These are phyloP conservation scores for Pestalotiopsis sp. DNA, from an alignment of 2,329 filamentous ascomycete species.

Conservation along the genomic window DNA sequence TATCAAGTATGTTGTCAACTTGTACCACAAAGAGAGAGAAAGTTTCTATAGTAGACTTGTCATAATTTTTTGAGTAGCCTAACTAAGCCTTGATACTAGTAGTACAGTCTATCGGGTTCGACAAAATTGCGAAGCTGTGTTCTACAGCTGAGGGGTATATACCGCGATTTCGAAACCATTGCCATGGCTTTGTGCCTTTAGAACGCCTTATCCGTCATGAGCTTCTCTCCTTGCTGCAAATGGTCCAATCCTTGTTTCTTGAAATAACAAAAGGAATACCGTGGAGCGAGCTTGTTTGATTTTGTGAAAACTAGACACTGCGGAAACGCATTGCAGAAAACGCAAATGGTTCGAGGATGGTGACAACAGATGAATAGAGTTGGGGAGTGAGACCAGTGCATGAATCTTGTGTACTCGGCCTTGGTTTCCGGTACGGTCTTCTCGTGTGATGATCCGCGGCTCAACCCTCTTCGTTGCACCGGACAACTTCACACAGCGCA, in stretches of 20 bases:
- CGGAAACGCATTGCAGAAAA: neutral
- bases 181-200: neutral
- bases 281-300: neutral
- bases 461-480: conserved; percentile 37
- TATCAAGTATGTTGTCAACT: neutral
- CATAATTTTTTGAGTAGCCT: neutral
- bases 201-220: neutral
- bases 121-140: neutral
- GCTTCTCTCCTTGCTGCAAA: neutral
- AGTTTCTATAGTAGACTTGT: neutral
- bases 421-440: neutral
- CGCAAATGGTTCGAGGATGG: neutral
- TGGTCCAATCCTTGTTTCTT: neutral
- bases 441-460: neutral
- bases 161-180: neutral
- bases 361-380: neutral
- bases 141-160: conserved; percentile 1
- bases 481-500: conserved; percentile 43
- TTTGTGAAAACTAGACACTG: neutral
- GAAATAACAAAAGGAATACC: neutral
- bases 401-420: neutral
- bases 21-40: too few species aligned
- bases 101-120: neutral
- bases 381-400: neutral
- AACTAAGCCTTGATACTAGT: neutral